Base-by-base conservation (phyloP, 2,329 filamentous ascomycete genomes). In the Ophiosphaerella narmari region DNA sequence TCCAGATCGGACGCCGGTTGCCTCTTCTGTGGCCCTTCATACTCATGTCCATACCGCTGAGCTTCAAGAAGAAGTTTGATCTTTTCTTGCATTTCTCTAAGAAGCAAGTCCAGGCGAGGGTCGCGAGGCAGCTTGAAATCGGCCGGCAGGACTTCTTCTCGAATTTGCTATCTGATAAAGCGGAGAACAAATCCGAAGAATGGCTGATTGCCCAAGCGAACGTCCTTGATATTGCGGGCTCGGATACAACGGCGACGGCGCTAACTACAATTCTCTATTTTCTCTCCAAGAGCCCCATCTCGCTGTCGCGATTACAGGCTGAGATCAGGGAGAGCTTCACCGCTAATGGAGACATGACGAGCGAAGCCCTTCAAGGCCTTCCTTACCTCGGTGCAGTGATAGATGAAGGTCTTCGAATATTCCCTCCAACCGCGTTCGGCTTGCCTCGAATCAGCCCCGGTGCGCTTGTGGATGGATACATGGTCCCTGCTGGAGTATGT, bases 341-440 rank as follows among this genome's bases (percentile, higher is more conserved):
- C 34, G 11, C n/a, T 7, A 13, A 8, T 1, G 34, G 14, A 13
- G 34, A 36, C 8, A 14, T 36, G 11, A 36, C 34, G n/a, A 14
- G n/a, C 16, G 34, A 36, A 3, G 34, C 34, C 8, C 11, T 14
- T n/a, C 8, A 8, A n/a, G 34, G 14, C 8, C 34, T 36, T n/a
- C 57, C 54, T 2, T 68, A 66, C 46, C 55, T 68, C 18, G 44
- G 55, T 4, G 67, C 64, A 21, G 53, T 63, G 0, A 47, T 70
- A 6, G 16, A 46, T n/a, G 68, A 71, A 48, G 62, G 56, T 1
- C 50, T 70, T 8, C 56, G 68, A 7, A 50, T 62, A 5, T 62
- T 39, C 21, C 54, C 57, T 2, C 47, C 55, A 0, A 70, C 78
- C 4, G 65, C 75, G 2, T 65, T 63, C 7, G 72, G 74, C 5